Conservation (phyloP, 2,329 filamentous ascomycete species). For the Colletotrichum sidae region DNA sequence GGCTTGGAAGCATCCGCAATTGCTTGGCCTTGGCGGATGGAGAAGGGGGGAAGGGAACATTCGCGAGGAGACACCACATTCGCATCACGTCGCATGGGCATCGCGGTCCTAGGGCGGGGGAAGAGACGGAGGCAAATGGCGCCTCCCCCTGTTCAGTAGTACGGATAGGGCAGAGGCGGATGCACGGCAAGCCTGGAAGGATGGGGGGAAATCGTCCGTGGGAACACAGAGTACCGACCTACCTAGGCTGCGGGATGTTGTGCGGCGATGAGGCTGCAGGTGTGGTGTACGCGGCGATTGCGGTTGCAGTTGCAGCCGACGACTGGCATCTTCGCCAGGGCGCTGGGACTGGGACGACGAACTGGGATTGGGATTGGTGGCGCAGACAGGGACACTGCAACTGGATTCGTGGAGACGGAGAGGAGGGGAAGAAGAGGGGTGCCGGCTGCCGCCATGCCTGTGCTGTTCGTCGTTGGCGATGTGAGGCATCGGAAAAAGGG, state of each 20-base stretch:
- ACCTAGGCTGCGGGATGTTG: slow-evolving; percentile 12
- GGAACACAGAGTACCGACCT: background rate
- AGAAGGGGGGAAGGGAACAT: slow-evolving; percentile 1
- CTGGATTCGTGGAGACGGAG: slow-evolving; percentile 35
- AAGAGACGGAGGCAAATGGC: background rate
- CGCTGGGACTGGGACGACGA: too few species aligned
- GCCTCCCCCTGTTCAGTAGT: slow-evolving; percentile 7
- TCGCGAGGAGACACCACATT: too few species aligned
- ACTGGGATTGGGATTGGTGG: slow-evolving; percentile 27
- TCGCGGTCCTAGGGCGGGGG: background rate
- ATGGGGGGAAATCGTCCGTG: slow-evolving; percentile 20
- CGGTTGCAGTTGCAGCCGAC: slow-evolving; percentile 32
- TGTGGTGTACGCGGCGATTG: slow-evolving; percentile 24
- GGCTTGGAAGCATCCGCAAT: slow-evolving; percentile 18
- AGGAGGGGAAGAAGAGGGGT: slow-evolving; percentile 4
- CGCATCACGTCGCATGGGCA: background rate
- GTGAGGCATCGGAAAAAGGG: too few species aligned
- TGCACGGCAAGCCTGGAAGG: slow-evolving; percentile 22
- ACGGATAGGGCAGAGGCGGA: slow-evolving; percentile 32
- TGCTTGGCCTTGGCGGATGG: slow-evolving; percentile 9
- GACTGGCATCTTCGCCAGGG: slow-evolving; percentile 24
- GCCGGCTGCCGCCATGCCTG: too few species aligned
- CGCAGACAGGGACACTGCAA: slow-evolving; percentile 15
- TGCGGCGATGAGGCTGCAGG: slow-evolving; percentile 31
- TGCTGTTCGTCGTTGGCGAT: too few species aligned